Conservation (phyloP, 768 basidiomycete species). For the Russula sp. region DNA sequence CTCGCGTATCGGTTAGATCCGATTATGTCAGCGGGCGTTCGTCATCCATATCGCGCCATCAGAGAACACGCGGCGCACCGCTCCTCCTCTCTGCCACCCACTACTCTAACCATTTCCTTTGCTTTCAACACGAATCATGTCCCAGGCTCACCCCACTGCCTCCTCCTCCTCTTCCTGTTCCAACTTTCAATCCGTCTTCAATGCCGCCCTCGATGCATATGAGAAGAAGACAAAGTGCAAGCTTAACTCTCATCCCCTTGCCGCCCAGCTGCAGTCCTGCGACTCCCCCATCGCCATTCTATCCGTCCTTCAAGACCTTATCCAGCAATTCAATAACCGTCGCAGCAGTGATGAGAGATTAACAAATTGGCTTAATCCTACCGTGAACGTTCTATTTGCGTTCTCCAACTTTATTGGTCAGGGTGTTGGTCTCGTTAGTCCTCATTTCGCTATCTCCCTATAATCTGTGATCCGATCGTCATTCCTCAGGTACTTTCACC, state of each 20-base stretch:
- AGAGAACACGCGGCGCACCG: too few relatives aligned
- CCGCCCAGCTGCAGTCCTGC: background rate
- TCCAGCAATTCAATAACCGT: background rate
- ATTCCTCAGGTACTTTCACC: conserved; percentile 1
- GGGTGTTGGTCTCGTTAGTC: background rate
- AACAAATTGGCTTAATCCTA: background rate
- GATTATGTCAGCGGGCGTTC: too few relatives aligned
- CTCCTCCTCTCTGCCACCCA: too few relatives aligned
- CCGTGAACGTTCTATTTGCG: background rate
- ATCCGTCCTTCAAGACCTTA: background rate
- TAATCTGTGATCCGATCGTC: background rate
- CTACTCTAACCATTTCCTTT: too few relatives aligned
- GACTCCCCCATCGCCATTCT: conserved; percentile 1
- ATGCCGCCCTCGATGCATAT: conserved; percentile 3
- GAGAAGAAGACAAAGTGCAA: conserved; percentile 1
- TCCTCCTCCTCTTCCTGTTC: background rate
- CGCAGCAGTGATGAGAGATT: background rate
- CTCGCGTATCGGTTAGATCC: too few relatives aligned
- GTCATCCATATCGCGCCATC: too few relatives aligned
- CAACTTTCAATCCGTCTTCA: conserved; percentile 1
- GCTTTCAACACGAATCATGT: too few relatives aligned
- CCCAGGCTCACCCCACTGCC: background rate
- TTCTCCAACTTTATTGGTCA: background rate
- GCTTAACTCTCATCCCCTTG: background rate
- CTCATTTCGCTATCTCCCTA: background rate